Percentiles rank a stretch among this genome's conserved stretches.
These are phyloP conservation scores for Pleurotus eryngii DNA, from an alignment of 768 basidiomycete genomes.

Conservation along the genomic window DNA sequence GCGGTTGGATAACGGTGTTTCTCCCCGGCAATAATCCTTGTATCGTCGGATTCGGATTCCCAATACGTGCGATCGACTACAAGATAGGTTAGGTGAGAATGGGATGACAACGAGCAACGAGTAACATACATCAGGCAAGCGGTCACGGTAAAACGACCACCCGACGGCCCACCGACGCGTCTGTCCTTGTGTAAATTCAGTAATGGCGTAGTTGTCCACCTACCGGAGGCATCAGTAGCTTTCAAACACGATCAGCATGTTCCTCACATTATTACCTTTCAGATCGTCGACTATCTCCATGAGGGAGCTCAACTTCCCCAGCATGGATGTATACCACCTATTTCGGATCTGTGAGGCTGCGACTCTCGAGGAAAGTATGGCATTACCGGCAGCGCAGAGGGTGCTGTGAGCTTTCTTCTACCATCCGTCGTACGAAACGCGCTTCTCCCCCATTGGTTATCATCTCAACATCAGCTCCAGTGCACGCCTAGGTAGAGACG, in stretches of 20 bases:
- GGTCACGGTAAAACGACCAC: slow-evolving; percentile 70
- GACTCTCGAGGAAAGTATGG: background rate
- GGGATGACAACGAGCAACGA: background rate
- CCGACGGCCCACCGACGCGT: slow-evolving; percentile 91
- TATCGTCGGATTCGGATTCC: slow-evolving; percentile 37
- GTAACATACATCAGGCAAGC: slow-evolving; percentile 73
- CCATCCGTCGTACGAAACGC: slow-evolving; percentile 72
- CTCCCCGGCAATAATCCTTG: slow-evolving; percentile 54
- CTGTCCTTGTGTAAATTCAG: slow-evolving; percentile 80
- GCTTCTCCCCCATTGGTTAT: slow-evolving; percentile 86
- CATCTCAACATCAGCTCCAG: slow-evolving; percentile 85
- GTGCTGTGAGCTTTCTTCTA: slow-evolving; percentile 62
- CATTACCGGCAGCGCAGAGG: slow-evolving; percentile 57
- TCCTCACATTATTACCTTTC: slow-evolving; percentile 30
- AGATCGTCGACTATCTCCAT: slow-evolving; percentile 55
- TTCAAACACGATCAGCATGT: background rate
- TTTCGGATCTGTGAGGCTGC: background rate
- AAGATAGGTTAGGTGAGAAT: background rate
- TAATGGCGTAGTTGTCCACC: slow-evolving; percentile 86
- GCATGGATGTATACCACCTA: slow-evolving; percentile 93
- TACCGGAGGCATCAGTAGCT: slow-evolving; percentile 22
- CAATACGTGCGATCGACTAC: slow-evolving; percentile 31
- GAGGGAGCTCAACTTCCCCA: slow-evolving; percentile 84
- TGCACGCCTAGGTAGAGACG: slow-evolving; percentile 61
- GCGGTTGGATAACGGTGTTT: slow-evolving; percentile 49